Evolutionary conservation across 2,329 filamentous ascomycete species (phyloP), one percentile per base, ranked within the genome.

Genomic region (Fusarium equiseti): DNA sequence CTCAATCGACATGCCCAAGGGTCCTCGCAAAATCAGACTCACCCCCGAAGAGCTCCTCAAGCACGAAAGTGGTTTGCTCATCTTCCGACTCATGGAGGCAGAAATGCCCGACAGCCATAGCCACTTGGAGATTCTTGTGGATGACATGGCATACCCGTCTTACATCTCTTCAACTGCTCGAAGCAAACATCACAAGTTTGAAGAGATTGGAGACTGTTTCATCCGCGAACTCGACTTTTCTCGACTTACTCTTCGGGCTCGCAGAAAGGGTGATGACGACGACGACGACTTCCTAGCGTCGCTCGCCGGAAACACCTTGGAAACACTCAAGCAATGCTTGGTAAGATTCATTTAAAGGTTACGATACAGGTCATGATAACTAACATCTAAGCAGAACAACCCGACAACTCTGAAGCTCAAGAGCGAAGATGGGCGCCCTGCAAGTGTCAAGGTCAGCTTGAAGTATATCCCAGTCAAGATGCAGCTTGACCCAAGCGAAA

Each of bases 211-310:
- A 51, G 96, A 99, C 81, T 96, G 94, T 57, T 94, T 99, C 81
- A 92, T 99, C 65, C 93, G 96, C 67, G 96, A 99, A 80, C 87
- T 99, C n/a, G 97, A 99, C 71, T 95, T 98, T 75, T 99, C 96
- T 5, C 92, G 92, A 72, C 89, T 99, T 63, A 98, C 95, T 0
- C 87, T 99, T 70, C 92, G 94, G 61, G 86, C 98, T 50, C 90
- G 94, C 45, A 92, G 95, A 76, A 94, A 94, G 78, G 86, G 89
- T 18, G 92, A 97, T 71, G 88, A 92, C 61, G 88, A 91, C 55
- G 88, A 91, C 55, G 91, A 97, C 45, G 85, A 93, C 70, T 90
- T 92, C 31, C 86, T 98, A 72, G 93, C 94, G 15, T 94, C 92
- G 72, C 83, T 99, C 66, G 90, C 90, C 43, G 96, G 95, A 38